Evolutionary conservation across 768 basidiomycete species (phyloP).

Genomic region (Lactarius hatsudake): DNA sequence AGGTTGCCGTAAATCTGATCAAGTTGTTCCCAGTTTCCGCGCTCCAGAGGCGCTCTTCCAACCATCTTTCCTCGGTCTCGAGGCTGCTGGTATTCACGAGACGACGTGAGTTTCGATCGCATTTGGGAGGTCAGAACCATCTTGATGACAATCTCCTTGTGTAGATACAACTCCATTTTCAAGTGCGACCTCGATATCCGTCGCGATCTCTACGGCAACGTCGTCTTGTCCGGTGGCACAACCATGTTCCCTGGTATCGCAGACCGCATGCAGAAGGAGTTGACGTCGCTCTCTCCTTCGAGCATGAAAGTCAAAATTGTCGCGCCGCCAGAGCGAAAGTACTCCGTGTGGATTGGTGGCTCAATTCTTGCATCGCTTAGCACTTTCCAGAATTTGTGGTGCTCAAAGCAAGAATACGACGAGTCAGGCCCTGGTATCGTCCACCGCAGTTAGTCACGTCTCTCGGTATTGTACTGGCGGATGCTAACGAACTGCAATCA

Average conservation of each 20-base stretch:
- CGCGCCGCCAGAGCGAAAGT: conserved; percentile 89
- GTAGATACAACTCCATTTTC: conserved; percentile 54
- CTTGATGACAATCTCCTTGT: conserved; percentile 10
- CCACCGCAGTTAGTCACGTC: conserved; percentile 54
- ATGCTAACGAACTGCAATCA: background rate
- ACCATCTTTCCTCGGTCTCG: conserved; percentile 59
- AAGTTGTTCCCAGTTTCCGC: conserved; percentile 44
- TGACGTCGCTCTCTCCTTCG: conserved; percentile 77
- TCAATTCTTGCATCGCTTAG: conserved; percentile 83
- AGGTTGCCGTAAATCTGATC: background rate
- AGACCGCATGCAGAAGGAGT: conserved; percentile 94
- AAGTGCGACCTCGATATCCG: conserved; percentile 81
- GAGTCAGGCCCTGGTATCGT: conserved; percentile 78
- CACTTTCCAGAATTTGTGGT: conserved; percentile 97
- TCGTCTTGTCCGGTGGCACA: conserved; percentile 66
- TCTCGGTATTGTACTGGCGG: background rate
- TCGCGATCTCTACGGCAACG: conserved; percentile 76
- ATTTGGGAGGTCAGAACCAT: background rate
- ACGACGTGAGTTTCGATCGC: conserved; percentile 43
- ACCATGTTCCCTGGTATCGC: conserved; percentile 92
- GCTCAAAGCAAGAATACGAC: conserved; percentile 90
- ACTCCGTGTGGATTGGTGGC: conserved; percentile 94
- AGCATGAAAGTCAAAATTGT: conserved; percentile 96
- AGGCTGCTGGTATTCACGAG: conserved; percentile 82
- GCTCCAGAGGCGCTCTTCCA: conserved; percentile 58